A percentile compares a stretch with the other conserved stretches of the same genome.
Evolutionary conservation across 108 stramenopile species (phyloP).

Genomic region (Nannochloropsis gaditana): DNA sequence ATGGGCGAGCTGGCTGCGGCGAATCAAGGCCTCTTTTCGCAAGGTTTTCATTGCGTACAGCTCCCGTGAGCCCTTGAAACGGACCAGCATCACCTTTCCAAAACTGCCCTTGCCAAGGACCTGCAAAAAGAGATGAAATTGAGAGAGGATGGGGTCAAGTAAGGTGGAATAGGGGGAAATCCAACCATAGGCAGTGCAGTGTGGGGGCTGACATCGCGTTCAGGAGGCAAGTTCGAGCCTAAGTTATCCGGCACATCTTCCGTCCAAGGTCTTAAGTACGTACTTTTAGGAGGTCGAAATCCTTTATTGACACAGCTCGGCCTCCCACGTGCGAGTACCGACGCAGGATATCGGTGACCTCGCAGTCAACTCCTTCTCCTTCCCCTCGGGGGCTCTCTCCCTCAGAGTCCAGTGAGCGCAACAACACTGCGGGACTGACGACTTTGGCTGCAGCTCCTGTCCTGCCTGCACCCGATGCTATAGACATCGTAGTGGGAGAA

Average conservation of each 20-base stretch:
- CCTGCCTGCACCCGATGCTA: conserved; percentile 7
- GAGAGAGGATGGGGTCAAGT: neutral
- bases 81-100: conserved; percentile 66
- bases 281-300: neutral
- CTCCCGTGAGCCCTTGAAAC: conserved; percentile 22
- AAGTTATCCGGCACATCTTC: too few relatives aligned
- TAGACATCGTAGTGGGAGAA: neutral
- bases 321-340: conserved; percentile 16
- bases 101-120: conserved; percentile 84
- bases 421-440: neutral
- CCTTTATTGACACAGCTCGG: neutral
- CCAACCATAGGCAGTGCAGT: too few relatives aligned
- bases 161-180: neutral
- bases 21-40: conserved; percentile 74
- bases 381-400: conserved; percentile 9
- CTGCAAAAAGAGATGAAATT: conserved; percentile 39
- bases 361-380: neutral
- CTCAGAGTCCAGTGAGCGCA: conserved; percentile 2
- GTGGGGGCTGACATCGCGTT: too few relatives aligned
- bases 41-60: conserved; percentile 65
- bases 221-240: too few relatives aligned
- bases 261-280: neutral
- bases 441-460: neutral
- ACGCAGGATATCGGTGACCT: conserved; percentile 2
- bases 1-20: conserved; percentile 79